These are phyloP conservation scores for Cornus suecica DNA, from an alignment of 148 eudicot species.

Conservation along the genomic window DNA sequence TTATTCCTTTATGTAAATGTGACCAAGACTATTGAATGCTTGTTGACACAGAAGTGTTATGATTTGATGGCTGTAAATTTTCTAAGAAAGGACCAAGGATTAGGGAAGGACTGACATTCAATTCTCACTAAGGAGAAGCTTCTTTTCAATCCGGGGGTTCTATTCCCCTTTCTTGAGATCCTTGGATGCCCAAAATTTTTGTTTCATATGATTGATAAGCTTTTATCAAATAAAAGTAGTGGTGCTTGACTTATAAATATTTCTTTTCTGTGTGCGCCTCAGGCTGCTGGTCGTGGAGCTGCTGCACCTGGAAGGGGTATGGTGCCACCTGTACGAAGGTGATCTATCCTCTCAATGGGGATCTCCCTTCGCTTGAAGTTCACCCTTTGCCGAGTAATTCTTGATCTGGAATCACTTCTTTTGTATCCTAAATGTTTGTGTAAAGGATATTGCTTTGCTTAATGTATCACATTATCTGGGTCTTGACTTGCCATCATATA, in stretches of 20 bases:
- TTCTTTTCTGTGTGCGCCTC: constrained; percentile 48
- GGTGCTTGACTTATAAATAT: not conserved
- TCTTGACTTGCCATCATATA: not conserved
- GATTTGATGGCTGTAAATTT: not conserved
- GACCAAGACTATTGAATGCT: not conserved
- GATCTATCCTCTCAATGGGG: constrained; percentile 8
- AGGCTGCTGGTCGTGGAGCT: constrained; percentile 73
- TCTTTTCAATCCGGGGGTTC: not conserved
- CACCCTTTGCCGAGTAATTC: not conserved
- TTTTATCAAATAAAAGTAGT: not conserved
- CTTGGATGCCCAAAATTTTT: not conserved
- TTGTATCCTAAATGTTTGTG: not conserved
- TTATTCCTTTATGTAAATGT: not conserved
- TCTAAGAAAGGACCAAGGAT: not conserved
- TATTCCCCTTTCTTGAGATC: not conserved
- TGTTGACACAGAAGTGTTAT: too few species aligned
- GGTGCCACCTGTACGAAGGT: constrained; percentile 65
- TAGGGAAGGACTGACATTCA: not conserved
- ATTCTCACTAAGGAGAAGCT: not conserved
- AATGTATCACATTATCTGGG: not conserved
- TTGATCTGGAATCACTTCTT: not conserved
- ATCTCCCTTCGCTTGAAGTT: not conserved
- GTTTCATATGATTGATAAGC: not conserved
- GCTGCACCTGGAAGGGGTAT: constrained; percentile 65
- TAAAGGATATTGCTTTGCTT: not conserved